phyloP scores from a whole-genome alignment of 176 grass and related monocot genomes.

The Dactylis glomerata region DNA sequence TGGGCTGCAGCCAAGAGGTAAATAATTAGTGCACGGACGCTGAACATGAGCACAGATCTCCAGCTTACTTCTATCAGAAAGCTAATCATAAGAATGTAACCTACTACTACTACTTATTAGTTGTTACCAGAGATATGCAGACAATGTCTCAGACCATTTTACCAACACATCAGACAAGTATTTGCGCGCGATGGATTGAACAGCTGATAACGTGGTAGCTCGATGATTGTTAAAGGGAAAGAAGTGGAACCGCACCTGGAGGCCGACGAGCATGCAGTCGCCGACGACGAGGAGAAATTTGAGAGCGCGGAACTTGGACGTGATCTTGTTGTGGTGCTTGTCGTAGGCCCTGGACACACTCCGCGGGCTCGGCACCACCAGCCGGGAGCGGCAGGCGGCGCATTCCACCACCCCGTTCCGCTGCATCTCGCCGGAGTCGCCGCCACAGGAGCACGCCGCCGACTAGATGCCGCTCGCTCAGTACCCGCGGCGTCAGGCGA shows the following conservation, averaged over 20 bases:
- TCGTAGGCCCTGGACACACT: constrained; percentile 87
- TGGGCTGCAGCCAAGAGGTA: constrained; percentile 60
- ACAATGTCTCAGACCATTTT: neutral
- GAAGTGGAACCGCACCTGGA: constrained; percentile 49
- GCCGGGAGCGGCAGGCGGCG: constrained; percentile 65
- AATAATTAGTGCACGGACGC: neutral
- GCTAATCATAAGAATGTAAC: neutral
- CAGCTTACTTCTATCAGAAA: neutral
- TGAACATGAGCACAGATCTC: constrained; percentile 15
- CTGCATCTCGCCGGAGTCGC: constrained; percentile 44
- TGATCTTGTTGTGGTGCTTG: constrained; percentile 83
- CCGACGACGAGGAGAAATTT: constrained; percentile 81
- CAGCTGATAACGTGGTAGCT: neutral
- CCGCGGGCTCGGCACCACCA: constrained; percentile 73
- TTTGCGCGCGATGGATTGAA: neutral
- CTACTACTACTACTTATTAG: neutral
- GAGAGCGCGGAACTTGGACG: constrained; percentile 67
- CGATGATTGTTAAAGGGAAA: neutral
- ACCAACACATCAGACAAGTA: neutral
- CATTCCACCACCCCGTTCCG: constrained; percentile 84
- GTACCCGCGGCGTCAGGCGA: neutral
- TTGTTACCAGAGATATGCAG: neutral
- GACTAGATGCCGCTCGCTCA: constrained; percentile 24
- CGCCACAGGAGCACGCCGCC: constrained; percentile 5
- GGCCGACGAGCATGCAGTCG: constrained; percentile 82